Base-by-base conservation (phyloP, 2,329 filamentous ascomycete species). In the Ramularia endophylla region DNA sequence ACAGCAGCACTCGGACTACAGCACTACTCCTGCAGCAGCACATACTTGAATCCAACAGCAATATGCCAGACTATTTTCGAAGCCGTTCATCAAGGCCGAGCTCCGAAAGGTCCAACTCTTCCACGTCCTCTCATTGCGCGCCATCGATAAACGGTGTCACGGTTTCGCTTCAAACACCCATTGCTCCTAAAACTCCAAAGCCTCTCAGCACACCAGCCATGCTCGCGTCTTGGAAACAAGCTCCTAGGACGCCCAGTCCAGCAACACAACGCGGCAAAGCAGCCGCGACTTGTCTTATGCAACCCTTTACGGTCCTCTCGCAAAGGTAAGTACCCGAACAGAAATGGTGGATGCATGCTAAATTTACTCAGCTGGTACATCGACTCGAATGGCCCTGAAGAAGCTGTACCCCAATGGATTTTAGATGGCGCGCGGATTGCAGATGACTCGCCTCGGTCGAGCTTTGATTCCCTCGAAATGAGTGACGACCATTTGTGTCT, bases 241-340 rank as follows among this genome's bases (percentile, higher is more conserved):
- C 41, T 12, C 41, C 30, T 15, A 30, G 11, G 12, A 18, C 35
- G 17, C 38, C 27, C 6, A 40, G 36, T 16, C 17, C n/a, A 20
- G 17, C 32, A 20, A 20, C 17, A 19, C 32, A 20, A 11, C 15
- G 32, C 32, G 13, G 32, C 16, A 48, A 48, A 37, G 43, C 46
- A 18, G 38, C 36, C 15, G 46, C 46, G 9, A 48, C 46, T 20
- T 48, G 46, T 38, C 20, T 48, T 9, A 37, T 45, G 5, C 46
- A 48, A 20, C 39, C 42, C 27, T 33, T 46, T n/a, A 45, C 31
- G 17, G 43, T 48, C 16, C 36, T 48, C n/a, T 48, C 46, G 34
- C 46, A 48, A 37, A 48, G 43, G 46, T 48, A 25, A 33, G 43
- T 31, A 22, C 7, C 28, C 27, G 15, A 20, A 15, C 27, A 16